These are phyloP conservation scores for Myochromella boudieri DNA, from an alignment of 768 basidiomycete genomes.

Conservation along the genomic window DNA sequence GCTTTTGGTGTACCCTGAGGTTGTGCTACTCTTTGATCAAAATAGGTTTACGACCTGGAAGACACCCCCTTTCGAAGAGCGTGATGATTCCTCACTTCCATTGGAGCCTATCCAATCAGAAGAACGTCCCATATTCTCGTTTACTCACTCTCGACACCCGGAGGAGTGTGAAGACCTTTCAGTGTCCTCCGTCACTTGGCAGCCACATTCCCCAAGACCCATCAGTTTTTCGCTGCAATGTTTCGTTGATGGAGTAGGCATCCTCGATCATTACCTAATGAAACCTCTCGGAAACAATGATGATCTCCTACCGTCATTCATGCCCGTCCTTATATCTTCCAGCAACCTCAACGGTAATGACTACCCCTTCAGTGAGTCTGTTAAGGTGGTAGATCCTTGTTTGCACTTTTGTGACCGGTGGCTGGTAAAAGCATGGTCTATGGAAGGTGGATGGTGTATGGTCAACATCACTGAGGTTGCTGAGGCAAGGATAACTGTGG, in stretches of 20 bases:
- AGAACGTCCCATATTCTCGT: background rate
- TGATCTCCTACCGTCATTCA: background rate
- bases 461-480: background rate
- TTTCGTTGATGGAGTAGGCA: no score
- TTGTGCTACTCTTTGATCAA: constrained; percentile 7
- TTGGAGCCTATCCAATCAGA: background rate
- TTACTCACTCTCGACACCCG: background rate
- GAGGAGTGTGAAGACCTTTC: background rate
- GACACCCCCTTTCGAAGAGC: constrained; percentile 9
- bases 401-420: background rate
- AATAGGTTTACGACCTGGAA: constrained; percentile 9
- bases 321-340: background rate
- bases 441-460: background rate
- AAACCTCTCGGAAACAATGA: background rate
- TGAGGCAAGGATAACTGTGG: background rate
- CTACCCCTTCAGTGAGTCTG: no score
- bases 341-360: background rate
- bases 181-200: background rate
- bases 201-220: background rate
- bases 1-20: constrained; percentile 8
- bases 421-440: background rate
- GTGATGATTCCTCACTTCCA: background rate
- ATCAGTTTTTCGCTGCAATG: no score
- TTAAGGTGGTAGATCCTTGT: background rate
- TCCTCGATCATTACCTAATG: background rate